These are phyloP conservation scores for Ceratocystis colombiana DNA, from an alignment of 2,329 filamentous ascomycete genomes.

Conservation along the genomic window DNA sequence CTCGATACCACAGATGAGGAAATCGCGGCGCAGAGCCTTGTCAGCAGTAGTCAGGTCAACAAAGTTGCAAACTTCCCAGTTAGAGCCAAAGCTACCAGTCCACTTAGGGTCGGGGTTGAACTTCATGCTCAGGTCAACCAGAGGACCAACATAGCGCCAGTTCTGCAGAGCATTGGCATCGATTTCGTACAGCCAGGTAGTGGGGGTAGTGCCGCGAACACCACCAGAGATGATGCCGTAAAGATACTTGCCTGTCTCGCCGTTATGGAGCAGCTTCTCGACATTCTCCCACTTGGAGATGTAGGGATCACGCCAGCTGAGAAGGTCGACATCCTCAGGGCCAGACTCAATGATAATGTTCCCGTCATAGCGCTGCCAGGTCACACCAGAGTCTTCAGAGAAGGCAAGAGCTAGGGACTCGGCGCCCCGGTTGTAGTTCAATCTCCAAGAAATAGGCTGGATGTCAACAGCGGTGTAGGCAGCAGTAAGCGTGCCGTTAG, in stretches of 20 bases:
- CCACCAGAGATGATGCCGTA: slow-evolving; percentile 37
- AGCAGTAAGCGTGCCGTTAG: slow-evolving; percentile 33
- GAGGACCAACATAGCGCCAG: slow-evolving; percentile 27
- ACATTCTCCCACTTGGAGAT: slow-evolving; percentile 28
- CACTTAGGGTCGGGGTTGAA: slow-evolving; percentile 22
- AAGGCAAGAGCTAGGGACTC: slow-evolving; percentile 40
- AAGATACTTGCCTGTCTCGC: slow-evolving; percentile 27
- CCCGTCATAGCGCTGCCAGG: slow-evolving; percentile 27
- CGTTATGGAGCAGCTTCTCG: slow-evolving; percentile 25
- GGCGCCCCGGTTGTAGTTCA: slow-evolving; percentile 38
- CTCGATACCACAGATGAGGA: slow-evolving; percentile 21
- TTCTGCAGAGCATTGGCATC: slow-evolving; percentile 25
- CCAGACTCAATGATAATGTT: slow-evolving; percentile 28
- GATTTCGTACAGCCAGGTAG: slow-evolving; percentile 28
- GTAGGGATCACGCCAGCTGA: slow-evolving; percentile 30
- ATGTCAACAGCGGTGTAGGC: slow-evolving; percentile 39
- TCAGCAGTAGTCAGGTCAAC: slow-evolving; percentile 12
- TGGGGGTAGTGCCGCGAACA: slow-evolving; percentile 27
- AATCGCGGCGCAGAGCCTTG: slow-evolving; percentile 16
- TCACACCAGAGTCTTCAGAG: slow-evolving; percentile 32
- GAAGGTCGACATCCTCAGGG: slow-evolving; percentile 27
- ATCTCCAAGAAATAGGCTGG: slow-evolving; percentile 39
- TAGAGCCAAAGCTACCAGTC: slow-evolving; percentile 20
- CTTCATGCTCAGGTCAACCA: slow-evolving; percentile 18
- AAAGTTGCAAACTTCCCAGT: slow-evolving; percentile 25